Base-by-base conservation (phyloP, 202 grass and related monocot genomes). In the Schoenoplectus tabernaemontani region DNA sequence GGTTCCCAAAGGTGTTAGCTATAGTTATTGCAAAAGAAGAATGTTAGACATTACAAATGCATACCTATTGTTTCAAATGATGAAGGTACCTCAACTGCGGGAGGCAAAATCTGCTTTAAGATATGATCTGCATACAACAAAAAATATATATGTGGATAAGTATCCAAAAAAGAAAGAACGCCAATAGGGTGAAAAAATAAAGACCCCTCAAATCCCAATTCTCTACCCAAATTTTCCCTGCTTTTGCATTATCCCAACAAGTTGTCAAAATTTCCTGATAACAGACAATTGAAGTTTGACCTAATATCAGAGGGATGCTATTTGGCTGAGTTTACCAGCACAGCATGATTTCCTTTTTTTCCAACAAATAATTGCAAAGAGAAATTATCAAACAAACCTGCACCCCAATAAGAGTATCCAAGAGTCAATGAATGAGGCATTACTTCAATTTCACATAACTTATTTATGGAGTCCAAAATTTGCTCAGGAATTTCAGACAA, bases 1-100 rank as follows among this genome's bases (percentile, higher is more conserved):
- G 38, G 38, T 53, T 87, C n/a, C 81, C 78, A n/a, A 82, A 87
- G 9, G 24, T 34, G 1, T 58, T 24, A 71, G 42, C 5, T 26
- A 64, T 17, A 32, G 64, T 64, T 80, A 80, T 20, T 80, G 63
- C 12, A 42, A 60, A 66, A 7, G 58, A 3, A 59, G 67, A 63
- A 5, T 20, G 42, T 3, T 28, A 48, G 32, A 39, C 10, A 64
- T 51, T 75, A 84, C 87, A 57, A 84, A 74, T 84, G 86, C 88
- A 91, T 91, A 93, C 91, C 96, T 91, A 91, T 85, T 90, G 92
- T 99, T 92, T 99, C 96, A 85, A 99, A 99, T 43, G 96, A 99
- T 85, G 92, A 91, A 53, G 92, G 96, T 76, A 96, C 90, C 75
- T 96, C 92, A 83, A 96, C 46, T 82, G 85, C 92, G 76, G 77